These are phyloP conservation scores for Candida tammaniensis DNA, from an alignment of 805 yeast species.

Conservation along the genomic window DNA sequence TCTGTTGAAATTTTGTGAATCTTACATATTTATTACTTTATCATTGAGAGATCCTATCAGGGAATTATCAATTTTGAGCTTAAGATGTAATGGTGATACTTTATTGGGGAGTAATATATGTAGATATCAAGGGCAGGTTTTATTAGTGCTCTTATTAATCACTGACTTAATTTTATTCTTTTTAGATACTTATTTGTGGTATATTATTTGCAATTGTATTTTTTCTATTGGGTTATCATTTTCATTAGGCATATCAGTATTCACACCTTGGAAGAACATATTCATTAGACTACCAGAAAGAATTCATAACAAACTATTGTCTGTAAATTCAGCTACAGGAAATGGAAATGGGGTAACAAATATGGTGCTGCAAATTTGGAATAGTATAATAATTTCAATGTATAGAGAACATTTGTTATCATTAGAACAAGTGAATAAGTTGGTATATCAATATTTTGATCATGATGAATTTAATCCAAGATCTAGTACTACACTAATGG, in stretches of 20 bases:
- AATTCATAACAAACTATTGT: conserved; percentile 25
- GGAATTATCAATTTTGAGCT: conserved; percentile 24
- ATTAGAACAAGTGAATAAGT: conserved; percentile 37
- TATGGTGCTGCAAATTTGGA: conserved; percentile 27
- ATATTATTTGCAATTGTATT: conserved; percentile 33
- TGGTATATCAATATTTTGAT: conserved; percentile 22
- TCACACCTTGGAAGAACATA: conserved; percentile 38
- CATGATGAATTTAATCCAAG: conserved; percentile 4
- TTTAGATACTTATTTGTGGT: conserved; percentile 41
- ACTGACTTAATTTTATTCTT: conserved; percentile 34
- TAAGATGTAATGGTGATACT: conserved; percentile 27
- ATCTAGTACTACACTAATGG: background rate
- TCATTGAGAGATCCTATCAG: conserved; percentile 34
- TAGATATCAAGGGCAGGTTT: conserved; percentile 24
- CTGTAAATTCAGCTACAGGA: conserved; percentile 3
- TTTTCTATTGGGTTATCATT: conserved; percentile 32
- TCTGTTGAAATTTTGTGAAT: conserved; percentile 32
- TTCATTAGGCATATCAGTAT: conserved; percentile 30
- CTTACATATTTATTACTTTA: conserved; percentile 34
- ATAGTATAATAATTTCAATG: conserved; percentile 25
- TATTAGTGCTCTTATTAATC: conserved; percentile 21
- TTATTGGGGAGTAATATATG: conserved; percentile 24
- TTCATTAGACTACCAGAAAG: conserved; percentile 35
- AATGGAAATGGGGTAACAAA: conserved; percentile 1
- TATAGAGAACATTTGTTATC: conserved; percentile 39